phyloP scores from a whole-genome alignment of 1,284 basidiomycete genomes.

The Tetrapyrgos nigripes region DNA sequence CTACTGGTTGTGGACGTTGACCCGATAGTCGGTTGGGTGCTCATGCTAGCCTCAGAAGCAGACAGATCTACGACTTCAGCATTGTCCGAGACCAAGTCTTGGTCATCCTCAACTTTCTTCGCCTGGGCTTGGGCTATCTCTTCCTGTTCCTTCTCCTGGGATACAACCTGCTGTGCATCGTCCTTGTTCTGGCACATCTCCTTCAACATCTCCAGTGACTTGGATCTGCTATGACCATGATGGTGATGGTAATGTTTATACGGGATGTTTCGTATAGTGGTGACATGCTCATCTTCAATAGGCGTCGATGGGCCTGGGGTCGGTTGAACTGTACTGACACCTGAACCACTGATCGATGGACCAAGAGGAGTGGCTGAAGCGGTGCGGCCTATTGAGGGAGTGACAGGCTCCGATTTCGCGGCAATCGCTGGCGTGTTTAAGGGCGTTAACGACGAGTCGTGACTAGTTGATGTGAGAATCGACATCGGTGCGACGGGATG shows the following conservation, averaged over 20 bases:
- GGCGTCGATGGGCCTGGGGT: conserved; percentile 12
- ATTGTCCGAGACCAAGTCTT: conserved; percentile 25
- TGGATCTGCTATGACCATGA: conserved; percentile 21
- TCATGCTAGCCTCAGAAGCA: background rate
- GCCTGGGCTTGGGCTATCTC: background rate
- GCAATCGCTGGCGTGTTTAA: background rate
- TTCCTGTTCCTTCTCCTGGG: background rate
- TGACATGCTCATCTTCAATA: conserved; percentile 42
- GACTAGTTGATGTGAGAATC: background rate
- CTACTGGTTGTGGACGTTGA: conserved; percentile 2
- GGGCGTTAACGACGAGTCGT: background rate
- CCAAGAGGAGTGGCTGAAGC: background rate
- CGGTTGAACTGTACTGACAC: background rate
- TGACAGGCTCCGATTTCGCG: background rate
- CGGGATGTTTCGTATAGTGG: conserved; percentile 42
- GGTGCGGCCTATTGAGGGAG: background rate
- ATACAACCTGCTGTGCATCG: conserved; percentile 31
- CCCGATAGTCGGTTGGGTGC: background rate
- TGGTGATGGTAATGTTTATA: conserved; percentile 28
- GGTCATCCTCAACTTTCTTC: conserved; percentile 43
- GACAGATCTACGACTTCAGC: background rate
- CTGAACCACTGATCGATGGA: background rate
- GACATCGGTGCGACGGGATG: background rate
- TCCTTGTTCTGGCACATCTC: conserved; percentile 36
- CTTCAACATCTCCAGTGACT: conserved; percentile 5